These are phyloP conservation scores for Cyamopsis tetragonoloba DNA, from an alignment of 306 rosid genomes.

Conservation along the genomic window DNA sequence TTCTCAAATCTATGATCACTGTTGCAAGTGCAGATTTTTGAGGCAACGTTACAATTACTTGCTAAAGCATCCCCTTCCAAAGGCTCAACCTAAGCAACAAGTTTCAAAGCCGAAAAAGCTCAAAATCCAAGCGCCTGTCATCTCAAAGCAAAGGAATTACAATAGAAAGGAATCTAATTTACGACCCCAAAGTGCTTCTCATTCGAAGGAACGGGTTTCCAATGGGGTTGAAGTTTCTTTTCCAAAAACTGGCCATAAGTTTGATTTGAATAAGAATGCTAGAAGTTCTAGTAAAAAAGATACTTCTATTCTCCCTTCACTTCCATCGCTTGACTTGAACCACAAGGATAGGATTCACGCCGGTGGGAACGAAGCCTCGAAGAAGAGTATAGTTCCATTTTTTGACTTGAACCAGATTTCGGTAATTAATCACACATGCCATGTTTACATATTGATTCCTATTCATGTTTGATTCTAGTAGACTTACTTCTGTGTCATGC, in stretches of 20 bases:
- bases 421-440: conserved; percentile 42
- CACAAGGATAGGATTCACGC: conserved; percentile 56
- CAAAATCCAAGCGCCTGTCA: conserved; percentile 33
- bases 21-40: conserved; percentile 57
- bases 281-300: conserved; percentile 45
- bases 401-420: conserved; percentile 95
- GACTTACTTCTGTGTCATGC: conserved; percentile 15
- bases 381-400: conserved; percentile 50
- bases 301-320: conserved; percentile 31
- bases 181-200: conserved; percentile 24
- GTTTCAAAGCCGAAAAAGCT: conserved; percentile 31
- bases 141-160: conserved; percentile 47
- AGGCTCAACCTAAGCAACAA: conserved; percentile 39
- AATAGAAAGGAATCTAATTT: conserved; percentile 45
- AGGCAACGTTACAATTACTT: conserved; percentile 63
- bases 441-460: conserved; percentile 4
- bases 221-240: conserved; percentile 32
- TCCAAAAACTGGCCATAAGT: conserved; percentile 36
- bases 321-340: conserved; percentile 49
- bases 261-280: conserved; percentile 69
- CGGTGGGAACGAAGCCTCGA: conserved; percentile 56
- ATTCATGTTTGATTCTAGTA: neutral
- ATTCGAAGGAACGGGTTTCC: conserved; percentile 44
- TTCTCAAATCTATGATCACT: conserved; percentile 1
- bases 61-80: conserved; percentile 38